These are phyloP conservation scores for Avena insularis DNA, from an alignment of 176 grass and related monocot genomes.

Conservation along the genomic window DNA sequence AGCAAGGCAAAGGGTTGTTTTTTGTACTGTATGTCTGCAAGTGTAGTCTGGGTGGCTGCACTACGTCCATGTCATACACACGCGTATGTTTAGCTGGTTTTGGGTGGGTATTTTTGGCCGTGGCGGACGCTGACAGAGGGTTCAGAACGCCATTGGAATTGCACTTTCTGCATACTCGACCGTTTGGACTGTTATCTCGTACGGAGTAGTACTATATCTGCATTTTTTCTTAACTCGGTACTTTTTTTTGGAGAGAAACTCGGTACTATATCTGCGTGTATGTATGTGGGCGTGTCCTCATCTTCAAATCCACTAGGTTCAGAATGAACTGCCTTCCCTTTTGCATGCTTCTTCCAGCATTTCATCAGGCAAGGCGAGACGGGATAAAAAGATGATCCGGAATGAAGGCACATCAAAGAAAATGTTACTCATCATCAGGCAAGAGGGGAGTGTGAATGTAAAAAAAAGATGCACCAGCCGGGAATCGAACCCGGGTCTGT, in stretches of 20 bases:
- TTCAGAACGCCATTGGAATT: neutral
- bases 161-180: neutral
- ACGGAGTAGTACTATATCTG: no score
- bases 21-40: no score
- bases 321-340: no score
- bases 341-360: no score
- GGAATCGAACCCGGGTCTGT: constrained; percentile 69
- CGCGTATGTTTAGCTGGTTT: neutral
- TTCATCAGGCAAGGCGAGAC: no score
- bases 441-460: no score
- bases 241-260: no score
- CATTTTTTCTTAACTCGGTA: neutral
- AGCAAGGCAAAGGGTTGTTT: neutral
- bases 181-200: neutral
- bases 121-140: neutral
- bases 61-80: neutral
- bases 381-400: no score
- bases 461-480: constrained; percentile 47
- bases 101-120: neutral
- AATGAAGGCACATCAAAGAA: no score
- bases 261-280: neutral
- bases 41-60: neutral
- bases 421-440: no score
- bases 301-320: no score
- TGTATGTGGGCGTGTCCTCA: no score